phyloP scores from a whole-genome alignment of 129 eudicot genomes.

The Gnaphalium uliginosum region DNA sequence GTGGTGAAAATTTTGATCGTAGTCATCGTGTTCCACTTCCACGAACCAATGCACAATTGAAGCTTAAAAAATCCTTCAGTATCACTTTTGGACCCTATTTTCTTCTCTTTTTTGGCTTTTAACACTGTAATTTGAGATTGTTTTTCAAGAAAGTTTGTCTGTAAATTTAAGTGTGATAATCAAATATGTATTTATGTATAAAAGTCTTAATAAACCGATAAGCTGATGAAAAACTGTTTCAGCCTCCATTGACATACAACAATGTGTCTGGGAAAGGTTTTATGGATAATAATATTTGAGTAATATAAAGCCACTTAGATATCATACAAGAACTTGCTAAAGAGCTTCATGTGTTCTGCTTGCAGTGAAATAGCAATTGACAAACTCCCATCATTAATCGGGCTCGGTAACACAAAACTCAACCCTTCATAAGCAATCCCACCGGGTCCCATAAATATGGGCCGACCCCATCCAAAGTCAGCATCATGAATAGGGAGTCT shows the following conservation, averaged over 20 bases:
- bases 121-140: background rate
- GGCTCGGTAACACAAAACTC: slow-evolving; percentile 70
- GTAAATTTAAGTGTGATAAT: slow-evolving; percentile 13
- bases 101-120: slow-evolving; percentile 30
- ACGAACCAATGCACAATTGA: slow-evolving; percentile 20
- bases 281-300: background rate
- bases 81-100: slow-evolving; percentile 24
- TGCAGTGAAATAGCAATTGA: slow-evolving; percentile 73
- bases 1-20: slow-evolving; percentile 48
- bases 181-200: slow-evolving; percentile 1
- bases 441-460: slow-evolving; percentile 85
- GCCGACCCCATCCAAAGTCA: slow-evolving; percentile 91
- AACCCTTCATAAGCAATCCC: slow-evolving; percentile 82
- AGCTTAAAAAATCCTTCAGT: background rate
- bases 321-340: slow-evolving; percentile 63
- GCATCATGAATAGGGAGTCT: slow-evolving; percentile 87
- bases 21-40: slow-evolving; percentile 12
- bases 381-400: slow-evolving; percentile 68
- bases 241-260: slow-evolving; percentile 32
- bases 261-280: slow-evolving; percentile 28
- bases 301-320: slow-evolving; percentile 40
- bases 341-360: slow-evolving; percentile 77
- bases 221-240: slow-evolving; percentile 30
- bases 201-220: slow-evolving; percentile 23
- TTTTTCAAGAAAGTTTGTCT: slow-evolving; percentile 1